Base-by-base conservation (phyloP, 2,329 filamentous ascomycete species). In the Fusarium sp. region DNA sequence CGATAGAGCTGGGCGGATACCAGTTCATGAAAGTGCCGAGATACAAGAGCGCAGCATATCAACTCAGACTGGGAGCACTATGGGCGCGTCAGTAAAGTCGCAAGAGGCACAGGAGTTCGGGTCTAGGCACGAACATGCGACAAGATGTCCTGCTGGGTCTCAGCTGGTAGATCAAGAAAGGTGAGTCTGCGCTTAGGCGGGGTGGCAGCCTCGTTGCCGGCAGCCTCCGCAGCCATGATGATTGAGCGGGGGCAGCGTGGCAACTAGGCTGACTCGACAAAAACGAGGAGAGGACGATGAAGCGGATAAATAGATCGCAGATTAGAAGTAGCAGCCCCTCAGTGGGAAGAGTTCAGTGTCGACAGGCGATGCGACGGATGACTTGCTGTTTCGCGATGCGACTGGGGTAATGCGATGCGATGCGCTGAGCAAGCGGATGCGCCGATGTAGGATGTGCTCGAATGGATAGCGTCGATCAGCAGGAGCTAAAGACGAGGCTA, bases 1-100 rank as follows among this genome's bases (percentile, higher is more conserved):
- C 87, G 86, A 76, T 91, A 91, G 18, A 91, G 80, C 65, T 88
- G 82, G 42, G 85, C 80, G 48, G 89, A 86, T 49, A 88, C 88
- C 32, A 91, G 81, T 40, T 88, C 84, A 70, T 86, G 86, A 73
- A 90, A 89, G 61, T 86, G 84, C 64, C 80, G 86, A 46, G 85
- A 90, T 63, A 90, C 88, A 37, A 90, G 84, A 17, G 88, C 85
- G 54, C 91, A 82, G 67, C 84, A 86, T 60, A 90, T 85, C 54
- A 89, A 83, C 64, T 90, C 87, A 69, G 77, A 76, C 65, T 85
- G 82, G 18, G 83, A 81, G 75, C 86, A 87, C 87, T 89, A 52
- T 26, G 20, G 38, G 37, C n/a, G 20, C 27, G 35, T 70, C 48
- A 74, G 64, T 32, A 33, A 44, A 42, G 35, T 37, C n/a, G 44